phyloP scores from a whole-genome alignment of 2,329 filamentous ascomycete species.

The Penicillium sp. region DNA sequence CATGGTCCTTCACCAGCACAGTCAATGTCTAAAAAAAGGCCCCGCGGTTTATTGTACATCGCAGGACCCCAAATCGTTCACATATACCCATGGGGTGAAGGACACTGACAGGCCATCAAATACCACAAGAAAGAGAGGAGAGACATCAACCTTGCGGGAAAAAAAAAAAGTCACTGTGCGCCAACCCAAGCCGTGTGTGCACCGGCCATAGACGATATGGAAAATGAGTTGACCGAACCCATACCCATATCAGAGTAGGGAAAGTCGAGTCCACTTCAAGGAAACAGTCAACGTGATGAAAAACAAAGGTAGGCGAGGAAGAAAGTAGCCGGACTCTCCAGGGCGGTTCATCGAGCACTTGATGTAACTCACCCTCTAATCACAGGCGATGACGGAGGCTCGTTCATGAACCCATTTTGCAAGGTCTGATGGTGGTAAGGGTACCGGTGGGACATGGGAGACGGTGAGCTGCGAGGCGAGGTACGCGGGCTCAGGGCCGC shows the following conservation, averaged over 20 bases:
- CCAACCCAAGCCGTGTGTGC: constrained; percentile 16
- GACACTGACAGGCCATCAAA: constrained; percentile 1
- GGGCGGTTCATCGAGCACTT: constrained; percentile 17
- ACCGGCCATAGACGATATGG: constrained; percentile 10
- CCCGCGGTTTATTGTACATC: constrained; percentile 39
- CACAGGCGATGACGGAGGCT: constrained; percentile 25
- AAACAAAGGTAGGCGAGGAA: not conserved
- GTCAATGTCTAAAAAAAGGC: not conserved
- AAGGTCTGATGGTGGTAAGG: constrained; percentile 19
- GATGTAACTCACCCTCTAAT: constrained; percentile 29
- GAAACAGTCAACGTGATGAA: constrained; percentile 19
- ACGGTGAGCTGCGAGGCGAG: constrained; percentile 20
- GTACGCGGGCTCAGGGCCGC: constrained; percentile 13
- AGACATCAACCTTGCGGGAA: constrained; percentile 1
- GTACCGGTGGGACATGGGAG: constrained; percentile 27
- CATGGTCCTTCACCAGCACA: not conserved
- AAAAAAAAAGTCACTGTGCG: constrained; percentile 13
- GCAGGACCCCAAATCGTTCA: constrained; percentile 22
- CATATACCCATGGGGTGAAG: not conserved
- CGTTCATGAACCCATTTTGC: constrained; percentile 24
- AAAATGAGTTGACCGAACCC: constrained; percentile 12
- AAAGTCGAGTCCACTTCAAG: constrained; percentile 18
- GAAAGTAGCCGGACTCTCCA: constrained; percentile 14
- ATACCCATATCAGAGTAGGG: constrained; percentile 15
- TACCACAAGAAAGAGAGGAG: not conserved